Evolutionary conservation across 495 filamentous ascomycete species (phyloP).

Genomic region (Clavariopsis aquatica): DNA sequence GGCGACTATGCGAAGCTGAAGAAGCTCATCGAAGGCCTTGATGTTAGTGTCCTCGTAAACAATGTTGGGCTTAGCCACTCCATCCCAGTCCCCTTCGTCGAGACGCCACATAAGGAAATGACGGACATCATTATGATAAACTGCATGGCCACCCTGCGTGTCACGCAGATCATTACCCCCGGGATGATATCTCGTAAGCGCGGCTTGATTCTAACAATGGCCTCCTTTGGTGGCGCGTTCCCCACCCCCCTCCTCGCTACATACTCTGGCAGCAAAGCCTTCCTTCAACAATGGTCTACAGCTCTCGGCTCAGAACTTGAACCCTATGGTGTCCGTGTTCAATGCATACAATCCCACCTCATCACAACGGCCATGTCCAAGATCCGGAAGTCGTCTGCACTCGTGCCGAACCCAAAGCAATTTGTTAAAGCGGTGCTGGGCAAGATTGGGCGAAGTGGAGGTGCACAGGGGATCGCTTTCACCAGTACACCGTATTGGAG

Average conservation of each 20-base stretch:
- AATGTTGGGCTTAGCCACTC: conserved; percentile 94
- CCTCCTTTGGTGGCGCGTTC: conserved; percentile 85
- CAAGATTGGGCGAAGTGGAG: conserved; percentile 79
- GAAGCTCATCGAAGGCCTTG: conserved; percentile 65
- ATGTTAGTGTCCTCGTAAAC: conserved; percentile 89
- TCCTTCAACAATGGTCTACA: conserved; percentile 94
- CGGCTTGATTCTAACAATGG: conserved; percentile 95
- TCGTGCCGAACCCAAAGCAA: conserved; percentile 76
- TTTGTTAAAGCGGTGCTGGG: conserved; percentile 79
- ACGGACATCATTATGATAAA: conserved; percentile 91
- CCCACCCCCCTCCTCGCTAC: conserved; percentile 93
- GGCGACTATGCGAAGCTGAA: conserved; percentile 74
- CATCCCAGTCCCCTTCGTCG: conserved; percentile 85
- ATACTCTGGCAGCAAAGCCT: conserved; percentile 97
- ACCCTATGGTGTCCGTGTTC: conserved; percentile 74
- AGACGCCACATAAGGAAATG: conserved; percentile 77
- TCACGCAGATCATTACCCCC: conserved; percentile 81
- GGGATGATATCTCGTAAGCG: conserved; percentile 78
- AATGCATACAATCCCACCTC: conserved; percentile 86
- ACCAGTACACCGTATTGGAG: conserved; percentile 92
- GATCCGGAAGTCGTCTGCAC: conserved; percentile 70
- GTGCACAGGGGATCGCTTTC: conserved; percentile 70
- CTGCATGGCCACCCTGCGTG: conserved; percentile 80
- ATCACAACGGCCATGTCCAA: conserved; percentile 97
- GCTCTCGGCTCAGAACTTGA: conserved; percentile 82